Percentiles rank a stretch among this genome's conserved stretches.
These are phyloP conservation scores for Alternaria sp. DNA, from an alignment of 2,329 filamentous ascomycete species.

Conservation along the genomic window DNA sequence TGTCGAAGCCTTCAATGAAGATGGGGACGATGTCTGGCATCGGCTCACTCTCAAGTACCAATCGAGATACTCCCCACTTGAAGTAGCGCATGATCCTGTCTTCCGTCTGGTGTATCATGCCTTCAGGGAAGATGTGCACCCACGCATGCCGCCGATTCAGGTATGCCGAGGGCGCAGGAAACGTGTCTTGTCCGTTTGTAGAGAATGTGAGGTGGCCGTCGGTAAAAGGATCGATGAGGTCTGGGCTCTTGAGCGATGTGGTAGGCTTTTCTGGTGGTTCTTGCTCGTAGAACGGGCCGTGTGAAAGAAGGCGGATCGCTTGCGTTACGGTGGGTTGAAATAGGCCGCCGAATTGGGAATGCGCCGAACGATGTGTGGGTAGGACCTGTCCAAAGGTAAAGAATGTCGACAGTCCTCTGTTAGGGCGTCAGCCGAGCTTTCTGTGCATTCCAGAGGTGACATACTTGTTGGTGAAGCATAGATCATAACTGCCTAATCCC, in stretches of 20 bases:
- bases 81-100: conserved; percentile 88
- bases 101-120: conserved; percentile 87
- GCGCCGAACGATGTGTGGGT: conserved; percentile 80
- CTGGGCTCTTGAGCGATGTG: conserved; percentile 35
- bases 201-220: conserved; percentile 63
- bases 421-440: conserved; percentile 16
- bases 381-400: conserved; percentile 90
- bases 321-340: conserved; percentile 90
- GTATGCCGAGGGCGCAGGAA: conserved; percentile 75
- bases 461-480: conserved; percentile 89
- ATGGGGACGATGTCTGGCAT: conserved; percentile 90
- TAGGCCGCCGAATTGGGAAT: conserved; percentile 81
- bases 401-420: conserved; percentile 73
- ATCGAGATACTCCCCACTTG: conserved; percentile 92
- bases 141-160: conserved; percentile 74
- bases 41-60: conserved; percentile 88
- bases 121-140: conserved; percentile 97
- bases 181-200: conserved; percentile 70
- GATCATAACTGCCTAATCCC: conserved; percentile 91
- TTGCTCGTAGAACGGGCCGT: conserved; percentile 55
- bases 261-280: conserved; percentile 29
- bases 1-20: conserved; percentile 89
- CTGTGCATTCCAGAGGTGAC: conserved; percentile 20
- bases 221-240: conserved; percentile 62
- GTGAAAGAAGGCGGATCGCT: conserved; percentile 81